Conservation (phyloP, 306 rosid genomes). For the Acacia melanoxylon region DNA sequence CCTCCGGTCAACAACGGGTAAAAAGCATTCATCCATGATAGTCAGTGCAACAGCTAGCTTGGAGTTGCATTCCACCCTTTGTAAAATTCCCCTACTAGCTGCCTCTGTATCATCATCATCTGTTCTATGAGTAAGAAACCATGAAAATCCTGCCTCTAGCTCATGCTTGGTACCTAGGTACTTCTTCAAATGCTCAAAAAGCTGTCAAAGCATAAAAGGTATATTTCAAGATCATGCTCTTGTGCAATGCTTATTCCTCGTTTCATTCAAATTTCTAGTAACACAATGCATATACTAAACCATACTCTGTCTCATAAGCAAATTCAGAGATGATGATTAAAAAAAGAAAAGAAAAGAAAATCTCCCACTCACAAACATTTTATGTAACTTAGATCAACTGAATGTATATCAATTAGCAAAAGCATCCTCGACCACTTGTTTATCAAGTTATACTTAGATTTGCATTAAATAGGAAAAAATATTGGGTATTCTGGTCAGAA, state of each 20-base stretch:
- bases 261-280: not conserved
- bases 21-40: constrained; percentile 97
- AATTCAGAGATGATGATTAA: not conserved
- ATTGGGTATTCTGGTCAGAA: not conserved
- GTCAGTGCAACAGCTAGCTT: constrained; percentile 92
- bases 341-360: not conserved
- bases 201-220: constrained; percentile 50
- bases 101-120: constrained; percentile 74
- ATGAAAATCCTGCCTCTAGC: constrained; percentile 89
- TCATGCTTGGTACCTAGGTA: constrained; percentile 84
- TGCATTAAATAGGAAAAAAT: not conserved
- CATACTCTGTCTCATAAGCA: not conserved
- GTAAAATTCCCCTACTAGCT: constrained; percentile 64
- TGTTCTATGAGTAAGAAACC: constrained; percentile 82
- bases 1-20: constrained; percentile 93
- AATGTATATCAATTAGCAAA: not conserved
- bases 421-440: not conserved
- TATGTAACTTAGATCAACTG: not conserved
- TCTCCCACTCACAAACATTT: not conserved
- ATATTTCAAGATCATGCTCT: not conserved
- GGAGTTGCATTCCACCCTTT: constrained; percentile 83
- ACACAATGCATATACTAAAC: not conserved
- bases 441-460: not conserved
- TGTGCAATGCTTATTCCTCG: not conserved
- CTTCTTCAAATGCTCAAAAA: constrained; percentile 86